Evolutionary conservation across 768 basidiomycete species (phyloP), one percentile per base, ranked within the genome.

Genomic region (Cystobasidium tubakii): DNA sequence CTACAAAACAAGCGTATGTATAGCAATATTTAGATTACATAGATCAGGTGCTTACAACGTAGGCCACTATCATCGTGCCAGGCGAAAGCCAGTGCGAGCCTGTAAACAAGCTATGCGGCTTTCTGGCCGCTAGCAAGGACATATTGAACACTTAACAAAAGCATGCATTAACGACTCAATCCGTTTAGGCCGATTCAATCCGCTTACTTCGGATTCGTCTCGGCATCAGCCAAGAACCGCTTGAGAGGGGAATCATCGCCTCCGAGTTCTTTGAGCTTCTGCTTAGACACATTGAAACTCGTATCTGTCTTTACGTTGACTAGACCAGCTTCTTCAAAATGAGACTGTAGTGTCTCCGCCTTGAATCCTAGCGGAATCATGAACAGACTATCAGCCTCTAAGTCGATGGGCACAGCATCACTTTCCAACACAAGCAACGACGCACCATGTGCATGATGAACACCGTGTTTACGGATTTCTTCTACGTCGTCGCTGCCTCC

Each of bases 391-490:
- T n/a, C n/a, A n/a, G n/a, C n/a, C n/a, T n/a, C n/a, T n/a, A n/a
- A n/a, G n/a, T n/a, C n/a, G n/a, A n/a, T n/a, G n/a, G 21, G 10
- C 53, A 54, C 21, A 7, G 6, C 21, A 10, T 6, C 6, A 6
- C 39, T 6, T 29, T 54, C 29, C 29, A 17, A 21, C 13, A 15
- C 12, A 6, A 60, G 4, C 13, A 12, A 12, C 21, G 13, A 3
- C 57, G 6, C 21, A 60, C 57, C 57, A 60, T 60, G 57, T 6
- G 33, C 33, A 23, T 60, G 57, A 29, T 60, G 57, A 27, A 60
- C 57, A 29, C 57, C 57, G 57, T 29, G 33, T 23, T 60, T 34
- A 29, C 23, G 25, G 6, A 34, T 15, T 3, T 27, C 33, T 60
- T 29, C 57, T 23, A 12, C 57, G 21, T 60, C 15, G 27, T 60